Evolutionary conservation across 2,329 filamentous ascomycete species (phyloP), one percentile per base, ranked within the genome.

Genomic region (Sclerotinia subarctica): DNA sequence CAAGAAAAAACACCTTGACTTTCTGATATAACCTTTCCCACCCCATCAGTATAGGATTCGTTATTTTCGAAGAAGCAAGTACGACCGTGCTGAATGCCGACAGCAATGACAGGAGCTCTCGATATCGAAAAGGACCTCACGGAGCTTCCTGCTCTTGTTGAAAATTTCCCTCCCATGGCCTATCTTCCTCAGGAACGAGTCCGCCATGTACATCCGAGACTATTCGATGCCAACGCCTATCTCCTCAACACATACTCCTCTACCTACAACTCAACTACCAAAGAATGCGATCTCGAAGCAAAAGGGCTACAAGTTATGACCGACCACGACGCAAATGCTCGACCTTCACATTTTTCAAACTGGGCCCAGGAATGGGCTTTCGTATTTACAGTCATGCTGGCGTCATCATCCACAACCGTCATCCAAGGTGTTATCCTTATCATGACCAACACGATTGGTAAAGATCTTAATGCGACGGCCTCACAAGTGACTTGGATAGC

Each of bases 401-500:
- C 88, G 2, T 88, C 90, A 56, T 87, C 85, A 4, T 87, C 88
- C 74, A 83, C 82, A 13, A 83, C 84, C 5, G 87, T 91, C 72
- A 79, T 88, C 38, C 80, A 81, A 10, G 88, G 88, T 17, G 81
- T 83, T 5, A 82, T 86, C 5, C 83, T 87, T 3, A 88, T 90
- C 69, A 86, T 89, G 69, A 87, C 86, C 1, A 84, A 84, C 0
- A 84, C 84, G 56, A 87, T 90, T 56, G 86, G 84, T 1, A 75
- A 77, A n/a, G 85, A 88, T 69, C 76, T 90, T 66, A 74, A 80
- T 57, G 90, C 91, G 88, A 85, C 83, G 3, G 86, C 85, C 58
- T 85, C 87, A 1, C 82, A 91, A 73, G 85, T 91, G 32, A 88
- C 88, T 0, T 91, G 88, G 88, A 87, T 90, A 69, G 83, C 82